These are phyloP conservation scores for Teratosphaeria epicoccoides DNA, from an alignment of 2,329 filamentous ascomycete species.

Conservation along the genomic window DNA sequence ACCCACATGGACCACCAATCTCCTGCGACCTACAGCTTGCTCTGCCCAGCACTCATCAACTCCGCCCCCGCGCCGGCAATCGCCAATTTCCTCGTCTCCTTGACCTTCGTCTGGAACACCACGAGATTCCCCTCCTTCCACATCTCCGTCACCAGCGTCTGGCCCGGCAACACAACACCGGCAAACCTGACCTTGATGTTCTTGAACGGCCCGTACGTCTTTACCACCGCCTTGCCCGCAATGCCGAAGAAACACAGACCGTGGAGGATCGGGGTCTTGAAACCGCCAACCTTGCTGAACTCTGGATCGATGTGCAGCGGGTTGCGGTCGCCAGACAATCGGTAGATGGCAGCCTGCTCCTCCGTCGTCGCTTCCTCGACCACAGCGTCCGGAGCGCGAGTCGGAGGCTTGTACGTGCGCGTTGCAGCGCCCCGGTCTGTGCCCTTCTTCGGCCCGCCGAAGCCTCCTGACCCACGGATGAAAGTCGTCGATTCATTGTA, in stretches of 20 bases:
- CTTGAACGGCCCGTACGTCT: conserved; percentile 71
- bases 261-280: conserved; percentile 88
- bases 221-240: conserved; percentile 78
- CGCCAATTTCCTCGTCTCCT: conserved; percentile 83
- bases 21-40: conserved; percentile 41
- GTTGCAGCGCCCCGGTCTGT: conserved; percentile 69
- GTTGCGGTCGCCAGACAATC: conserved; percentile 89
- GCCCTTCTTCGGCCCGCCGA: conserved; percentile 71
- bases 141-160: conserved; percentile 90
- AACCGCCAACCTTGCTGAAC: conserved; percentile 91
- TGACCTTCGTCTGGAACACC: conserved; percentile 77
- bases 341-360: conserved; percentile 88
- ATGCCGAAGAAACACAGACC: conserved; percentile 94
- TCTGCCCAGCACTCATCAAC: conserved; percentile 45
- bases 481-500: conserved; percentile 96
- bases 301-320: conserved; percentile 90
- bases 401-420: conserved; percentile 65
- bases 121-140: conserved; percentile 77
- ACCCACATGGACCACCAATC: too few relatives aligned
- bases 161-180: conserved; percentile 71
- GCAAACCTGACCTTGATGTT: conserved; percentile 91
- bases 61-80: conserved; percentile 75
- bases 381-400: conserved; percentile 66
- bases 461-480: conserved; percentile 81
- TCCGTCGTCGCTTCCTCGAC: conserved; percentile 78